Percentiles rank a stretch among this genome's conserved stretches.
phyloP scores from a whole-genome alignment of 495 filamentous ascomycete species.

The Cercophora sp. region DNA sequence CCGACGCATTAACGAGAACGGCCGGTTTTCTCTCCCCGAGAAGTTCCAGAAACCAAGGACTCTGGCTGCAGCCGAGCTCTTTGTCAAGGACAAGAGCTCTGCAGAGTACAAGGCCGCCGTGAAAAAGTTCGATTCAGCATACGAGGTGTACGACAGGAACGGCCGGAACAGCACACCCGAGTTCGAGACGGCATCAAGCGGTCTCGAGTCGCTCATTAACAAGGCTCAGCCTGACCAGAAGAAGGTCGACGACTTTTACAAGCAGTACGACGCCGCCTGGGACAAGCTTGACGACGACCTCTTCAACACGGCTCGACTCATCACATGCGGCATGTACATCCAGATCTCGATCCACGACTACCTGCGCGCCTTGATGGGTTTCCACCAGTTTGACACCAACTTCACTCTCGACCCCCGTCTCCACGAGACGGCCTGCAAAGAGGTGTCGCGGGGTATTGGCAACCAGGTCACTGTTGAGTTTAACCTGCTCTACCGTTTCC shows the following conservation, averaged over 20 bases:
- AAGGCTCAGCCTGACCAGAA: neutral
- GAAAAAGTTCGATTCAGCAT: neutral
- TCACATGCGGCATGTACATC: constrained; percentile 76
- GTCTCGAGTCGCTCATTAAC: neutral
- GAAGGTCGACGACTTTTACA: constrained; percentile 4
- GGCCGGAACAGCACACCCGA: neutral
- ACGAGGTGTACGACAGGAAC: neutral
- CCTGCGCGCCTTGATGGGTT: constrained; percentile 72
- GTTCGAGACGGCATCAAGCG: neutral
- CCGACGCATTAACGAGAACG: constrained; percentile 71
- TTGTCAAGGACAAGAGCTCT: neutral
- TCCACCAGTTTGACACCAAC: constrained; percentile 70
- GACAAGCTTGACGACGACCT: constrained; percentile 71
- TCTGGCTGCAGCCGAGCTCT: constrained; percentile 31
- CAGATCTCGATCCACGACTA: constrained; percentile 79
- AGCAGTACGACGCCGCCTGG: constrained; percentile 10
- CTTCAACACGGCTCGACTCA: constrained; percentile 72
- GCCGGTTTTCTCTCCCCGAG: constrained; percentile 56
- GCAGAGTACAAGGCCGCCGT: neutral
- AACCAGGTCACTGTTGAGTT: constrained; percentile 77
- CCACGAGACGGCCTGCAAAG: constrained; percentile 47
- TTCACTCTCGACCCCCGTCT: constrained; percentile 74
- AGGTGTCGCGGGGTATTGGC: constrained; percentile 63
- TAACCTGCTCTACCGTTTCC: constrained; percentile 68
- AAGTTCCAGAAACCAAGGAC: constrained; percentile 50